Conservation (phyloP, 2,329 filamentous ascomycete genomes). For the Aspergillus sp. region DNA sequence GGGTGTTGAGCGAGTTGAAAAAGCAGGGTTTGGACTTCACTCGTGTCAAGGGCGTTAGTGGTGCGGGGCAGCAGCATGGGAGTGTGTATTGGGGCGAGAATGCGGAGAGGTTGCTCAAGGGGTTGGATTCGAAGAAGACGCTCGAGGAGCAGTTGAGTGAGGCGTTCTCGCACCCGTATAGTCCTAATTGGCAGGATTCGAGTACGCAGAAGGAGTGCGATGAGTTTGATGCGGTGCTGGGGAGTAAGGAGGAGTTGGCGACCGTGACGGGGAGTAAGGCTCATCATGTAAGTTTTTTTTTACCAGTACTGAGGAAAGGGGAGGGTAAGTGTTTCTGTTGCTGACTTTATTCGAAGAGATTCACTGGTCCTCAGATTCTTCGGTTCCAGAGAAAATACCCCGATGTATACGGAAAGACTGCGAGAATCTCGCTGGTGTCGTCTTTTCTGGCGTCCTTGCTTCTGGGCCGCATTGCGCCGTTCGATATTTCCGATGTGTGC, state of each 20-base stretch:
- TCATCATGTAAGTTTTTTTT: constrained; percentile 68
- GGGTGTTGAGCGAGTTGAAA: constrained; percentile 70
- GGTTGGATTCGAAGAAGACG: constrained; percentile 55
- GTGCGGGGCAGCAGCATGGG: constrained; percentile 94
- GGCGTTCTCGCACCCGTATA: constrained; percentile 78
- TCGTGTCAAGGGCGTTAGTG: constrained; percentile 75
- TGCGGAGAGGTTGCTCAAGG: constrained; percentile 61
- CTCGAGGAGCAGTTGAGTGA: constrained; percentile 68
- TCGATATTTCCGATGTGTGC: constrained; percentile 91
- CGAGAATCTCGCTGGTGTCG: constrained; percentile 86
- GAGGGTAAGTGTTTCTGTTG: neutral
- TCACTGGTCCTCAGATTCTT: constrained; percentile 96
- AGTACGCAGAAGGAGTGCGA: constrained; percentile 92
- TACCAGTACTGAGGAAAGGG: too few relatives aligned
- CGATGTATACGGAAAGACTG: constrained; percentile 72
- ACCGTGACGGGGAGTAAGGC: constrained; percentile 83
- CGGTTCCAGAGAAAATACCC: constrained; percentile 77
- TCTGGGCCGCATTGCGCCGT: constrained; percentile 76
- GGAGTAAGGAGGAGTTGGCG: constrained; percentile 64
- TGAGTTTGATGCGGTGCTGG: constrained; percentile 71
- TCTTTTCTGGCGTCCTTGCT: constrained; percentile 92
- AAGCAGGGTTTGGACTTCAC: constrained; percentile 67
- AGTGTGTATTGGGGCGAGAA: constrained; percentile 85
- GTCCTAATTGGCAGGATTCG: constrained; percentile 97
- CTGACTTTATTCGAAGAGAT: constrained; percentile 56